Base-by-base conservation (phyloP, 169 alveolate species). In the Miamiensis avidus region DNA sequence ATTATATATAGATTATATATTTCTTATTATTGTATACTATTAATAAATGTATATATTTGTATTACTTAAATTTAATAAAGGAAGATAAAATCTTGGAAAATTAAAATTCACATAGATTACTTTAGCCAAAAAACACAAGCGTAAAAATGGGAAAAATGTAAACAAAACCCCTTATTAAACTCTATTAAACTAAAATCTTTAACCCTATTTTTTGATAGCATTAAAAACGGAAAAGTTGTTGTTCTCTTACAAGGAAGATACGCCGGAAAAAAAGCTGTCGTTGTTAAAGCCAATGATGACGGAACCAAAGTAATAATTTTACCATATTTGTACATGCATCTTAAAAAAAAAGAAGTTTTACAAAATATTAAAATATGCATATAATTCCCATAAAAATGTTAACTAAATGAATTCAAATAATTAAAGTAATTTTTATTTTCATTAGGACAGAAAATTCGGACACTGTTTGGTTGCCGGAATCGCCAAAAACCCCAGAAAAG, bases 261-360 rank as follows among this genome's bases (percentile, higher is more conserved):
- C 94, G 99, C 99, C 27, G 99, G 99, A 82, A 97, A 98, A 97
- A 99, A 99, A 97, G 99, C 99, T 31, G 94, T 99, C 85, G 96
- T 98, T 86, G 98, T 98, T 69, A 98, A 94, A 89, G 95, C 99
- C 76, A 96, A 96, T 95, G 99, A 99, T 82, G 96, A 96, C 78
- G 98, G 98, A 84, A 95, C 97, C 84, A 98, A 98, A 77, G 90
- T 81, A 91, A 86, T 29, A 76, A 28, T 82, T 49, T 49, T 49
- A 11, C 69, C 69, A 49, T 49, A 49, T n/a, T n/a, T n/a, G n/a
- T n/a, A 49, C 4, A 49, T 49, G 20, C 69, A 49, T 4, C 69
- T 49, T 49, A 11, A 49, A 49, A 49, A 49, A 49, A 49, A 49
- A 4, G 26, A 49, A 49, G 20, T 49, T 49, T 49, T 49, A 49